phyloP scores from a whole-genome alignment of 352 stramenopile genomes.

The Halophytophthora polymorphica region DNA sequence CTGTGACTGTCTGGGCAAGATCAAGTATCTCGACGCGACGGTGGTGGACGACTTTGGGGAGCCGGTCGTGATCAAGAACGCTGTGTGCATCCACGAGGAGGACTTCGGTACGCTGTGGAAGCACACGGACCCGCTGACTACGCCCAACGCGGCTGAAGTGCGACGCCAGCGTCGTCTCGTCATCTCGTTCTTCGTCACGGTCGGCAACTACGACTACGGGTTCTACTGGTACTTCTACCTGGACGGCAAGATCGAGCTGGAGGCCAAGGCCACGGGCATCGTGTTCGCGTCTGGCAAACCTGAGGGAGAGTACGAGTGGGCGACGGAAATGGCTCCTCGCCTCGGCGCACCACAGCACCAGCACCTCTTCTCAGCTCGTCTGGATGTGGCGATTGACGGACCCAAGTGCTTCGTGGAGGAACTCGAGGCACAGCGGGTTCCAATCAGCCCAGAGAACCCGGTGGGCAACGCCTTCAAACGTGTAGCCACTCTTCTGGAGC shows the following conservation, averaged over 20 bases:
- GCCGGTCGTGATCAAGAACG: too few relatives aligned
- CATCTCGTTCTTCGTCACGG: conserved; percentile 78
- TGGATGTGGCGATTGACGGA: conserved; percentile 75
- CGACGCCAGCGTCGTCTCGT: conserved; percentile 64
- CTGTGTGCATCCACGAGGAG: too few relatives aligned
- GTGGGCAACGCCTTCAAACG: conserved; percentile 56
- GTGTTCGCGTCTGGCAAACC: conserved; percentile 71
- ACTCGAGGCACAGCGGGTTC: conserved; percentile 46
- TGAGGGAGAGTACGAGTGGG: conserved; percentile 39
- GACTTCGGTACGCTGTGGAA: too few relatives aligned
- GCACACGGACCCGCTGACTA: conserved; percentile 39
- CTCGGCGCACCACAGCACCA: conserved; percentile 66
- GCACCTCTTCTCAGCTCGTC: too few relatives aligned
- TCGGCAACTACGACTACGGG: conserved; percentile 87
- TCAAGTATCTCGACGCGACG: too few relatives aligned
- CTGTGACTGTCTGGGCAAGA: too few relatives aligned
- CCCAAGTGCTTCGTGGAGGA: conserved; percentile 40
- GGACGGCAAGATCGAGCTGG: conserved; percentile 73
- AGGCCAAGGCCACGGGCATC: conserved; percentile 71
- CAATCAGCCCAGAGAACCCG: conserved; percentile 34
- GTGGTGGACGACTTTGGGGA: too few relatives aligned
- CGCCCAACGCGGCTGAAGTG: conserved; percentile 22
- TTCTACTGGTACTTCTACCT: too few relatives aligned
- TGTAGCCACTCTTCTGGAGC: conserved; percentile 37
- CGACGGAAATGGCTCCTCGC: conserved; percentile 41